Conservation (phyloP, 1,139 yeast species). For the Suhomyces chickasaworum region DNA sequence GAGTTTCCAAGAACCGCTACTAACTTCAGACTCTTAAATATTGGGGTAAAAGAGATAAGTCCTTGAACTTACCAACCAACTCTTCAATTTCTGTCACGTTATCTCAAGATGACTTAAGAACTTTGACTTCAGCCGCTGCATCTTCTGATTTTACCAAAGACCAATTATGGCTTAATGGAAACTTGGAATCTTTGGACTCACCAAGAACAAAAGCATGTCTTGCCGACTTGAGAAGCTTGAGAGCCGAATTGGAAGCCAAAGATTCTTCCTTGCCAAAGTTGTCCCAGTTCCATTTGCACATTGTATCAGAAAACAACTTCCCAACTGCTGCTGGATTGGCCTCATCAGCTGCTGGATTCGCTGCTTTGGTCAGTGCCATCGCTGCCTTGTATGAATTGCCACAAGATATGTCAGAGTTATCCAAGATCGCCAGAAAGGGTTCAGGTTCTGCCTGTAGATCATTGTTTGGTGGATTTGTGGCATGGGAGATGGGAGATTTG, state of each 20-base stretch:
- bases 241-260: conserved; percentile 54
- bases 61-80: conserved; percentile 89
- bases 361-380: conserved; percentile 87
- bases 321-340: conserved; percentile 99
- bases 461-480: conserved; percentile 94
- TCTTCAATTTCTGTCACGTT: conserved; percentile 93
- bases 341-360: conserved; percentile 97
- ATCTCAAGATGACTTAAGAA: conserved; percentile 84
- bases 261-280: conserved; percentile 60
- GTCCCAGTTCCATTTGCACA: conserved; percentile 67
- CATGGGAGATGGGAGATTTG: conserved; percentile 93
- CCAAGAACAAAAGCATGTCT: conserved; percentile 82
- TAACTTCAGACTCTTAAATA: conserved; percentile 76
- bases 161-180: conserved; percentile 81
- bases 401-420: conserved; percentile 76
- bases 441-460: conserved; percentile 99
- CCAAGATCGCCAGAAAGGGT: conserved; percentile 95
- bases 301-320: conserved; percentile 92
- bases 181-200: conserved; percentile 61
- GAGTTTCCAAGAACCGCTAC: too few species aligned
- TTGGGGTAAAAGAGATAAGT: conserved; percentile 96
- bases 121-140: conserved; percentile 86
- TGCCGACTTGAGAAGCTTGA: conserved; percentile 67
- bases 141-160: conserved; percentile 60
- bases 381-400: conserved; percentile 83